Base-by-base conservation (phyloP, 2,329 filamentous ascomycete genomes). In the Tothia fuscella region DNA sequence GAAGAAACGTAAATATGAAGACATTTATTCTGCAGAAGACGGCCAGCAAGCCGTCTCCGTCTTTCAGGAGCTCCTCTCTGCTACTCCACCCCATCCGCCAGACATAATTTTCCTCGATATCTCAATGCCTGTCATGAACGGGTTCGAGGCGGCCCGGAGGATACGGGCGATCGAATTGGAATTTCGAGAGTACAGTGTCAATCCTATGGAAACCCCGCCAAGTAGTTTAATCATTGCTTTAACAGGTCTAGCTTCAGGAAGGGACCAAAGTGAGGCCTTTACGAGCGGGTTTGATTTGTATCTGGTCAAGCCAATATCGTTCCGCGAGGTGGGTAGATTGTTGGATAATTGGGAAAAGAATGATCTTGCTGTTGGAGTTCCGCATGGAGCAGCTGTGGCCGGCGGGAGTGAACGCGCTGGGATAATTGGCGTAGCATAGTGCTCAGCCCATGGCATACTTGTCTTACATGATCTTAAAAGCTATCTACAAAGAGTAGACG, bases 91-190 rank as follows among this genome's bases (percentile, higher is more conserved):
- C 35, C 22, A 39, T 6, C 41, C 42, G 5, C 42, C 42, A 1
- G 42, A 44, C 17, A 41, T 44, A 7, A 55, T 62, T 2, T 51
- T 63, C n/a, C 61, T 68, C 64, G 72, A 76, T 47, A 64, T 74
- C 6, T 67, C 61, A 53, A 75, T 76, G 72, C 72, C 72, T 0
- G 57, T 74, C 3, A 66, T 75, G 48, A 65, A 76, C 47, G 66
- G 66, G 2, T 53, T 69, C 41, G 54, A 57, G 26, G 65, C 66
- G 6, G 68, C 66, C 1, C 52, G 55, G 12, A 53, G 54, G 6
- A 69, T 70, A 38, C 63, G 66, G 28, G 49, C 48, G 5, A 42
- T 53, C 38, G 54, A 56, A 34, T 39, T 40, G n/a, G 42, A 42
- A 2, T 45, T 21, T 14, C 10, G 17, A 25, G 31, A n/a, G 17